phyloP scores from a whole-genome alignment of 176 grass and related monocot species.

The Luzula sylvatica region DNA sequence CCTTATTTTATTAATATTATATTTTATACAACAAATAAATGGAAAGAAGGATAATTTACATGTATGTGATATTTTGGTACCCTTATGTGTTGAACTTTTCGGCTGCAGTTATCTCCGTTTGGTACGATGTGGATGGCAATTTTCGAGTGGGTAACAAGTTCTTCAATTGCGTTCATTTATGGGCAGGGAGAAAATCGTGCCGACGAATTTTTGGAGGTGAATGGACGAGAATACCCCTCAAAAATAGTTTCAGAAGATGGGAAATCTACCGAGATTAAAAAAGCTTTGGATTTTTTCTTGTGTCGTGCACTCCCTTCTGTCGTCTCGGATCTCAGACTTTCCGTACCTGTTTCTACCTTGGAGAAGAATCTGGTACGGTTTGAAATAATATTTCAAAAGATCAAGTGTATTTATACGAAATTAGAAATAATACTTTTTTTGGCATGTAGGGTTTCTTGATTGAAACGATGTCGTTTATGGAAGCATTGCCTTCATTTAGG shows the following conservation, averaged over 20 bases:
- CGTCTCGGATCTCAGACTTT: conserved; percentile 42
- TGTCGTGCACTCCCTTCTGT: conserved; percentile 48
- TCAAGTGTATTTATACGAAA: not conserved
- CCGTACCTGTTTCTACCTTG: conserved; percentile 58
- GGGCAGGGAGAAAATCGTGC: conserved; percentile 27
- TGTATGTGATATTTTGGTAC: conserved; percentile 19
- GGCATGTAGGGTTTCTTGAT: conserved; percentile 46
- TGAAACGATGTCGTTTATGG: conserved; percentile 74
- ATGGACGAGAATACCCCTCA: conserved; percentile 50
- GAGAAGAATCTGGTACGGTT: conserved; percentile 68
- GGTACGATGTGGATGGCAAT: conserved; percentile 57
- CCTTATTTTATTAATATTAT: too few species aligned
- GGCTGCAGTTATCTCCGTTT: conserved; percentile 65
- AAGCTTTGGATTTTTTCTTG: conserved; percentile 56
- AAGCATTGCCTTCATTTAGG: conserved; percentile 57
- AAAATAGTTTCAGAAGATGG: conserved; percentile 48
- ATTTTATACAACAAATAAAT: too few species aligned
- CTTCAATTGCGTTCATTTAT: conserved; percentile 63
- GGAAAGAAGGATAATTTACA: too few species aligned
- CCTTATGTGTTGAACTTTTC: conserved; percentile 5
- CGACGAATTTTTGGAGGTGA: conserved; percentile 49
- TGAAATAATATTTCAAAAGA: not conserved
- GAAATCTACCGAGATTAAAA: conserved; percentile 75
- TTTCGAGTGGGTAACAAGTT: conserved; percentile 69
- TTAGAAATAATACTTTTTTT: conserved; percentile 1